phyloP scores from a whole-genome alignment of 768 basidiomycete genomes.

The Lactifluus subvellereus region DNA sequence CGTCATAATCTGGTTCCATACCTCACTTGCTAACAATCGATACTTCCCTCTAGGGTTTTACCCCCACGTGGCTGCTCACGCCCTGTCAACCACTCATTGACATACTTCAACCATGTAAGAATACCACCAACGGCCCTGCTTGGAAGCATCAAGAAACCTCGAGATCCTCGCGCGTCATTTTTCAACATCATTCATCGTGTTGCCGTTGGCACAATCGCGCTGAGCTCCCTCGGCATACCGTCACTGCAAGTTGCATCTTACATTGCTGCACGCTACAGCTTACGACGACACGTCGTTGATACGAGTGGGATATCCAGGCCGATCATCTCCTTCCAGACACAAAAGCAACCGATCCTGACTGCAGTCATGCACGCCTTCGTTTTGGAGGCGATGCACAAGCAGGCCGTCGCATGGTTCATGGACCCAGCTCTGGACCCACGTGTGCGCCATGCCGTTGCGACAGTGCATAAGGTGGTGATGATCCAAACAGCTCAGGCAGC shows the following conservation, averaged over 20 bases:
- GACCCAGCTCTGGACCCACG: conserved; percentile 39
- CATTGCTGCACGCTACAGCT: conserved; percentile 53
- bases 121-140: conserved; percentile 30
- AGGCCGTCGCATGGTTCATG: conserved; percentile 35
- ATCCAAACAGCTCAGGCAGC: conserved; percentile 30
- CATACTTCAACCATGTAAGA: conserved; percentile 30
- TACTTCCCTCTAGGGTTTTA: conserved; percentile 4
- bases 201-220: conserved; percentile 26
- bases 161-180: conserved; percentile 20
- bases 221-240: conserved; percentile 33
- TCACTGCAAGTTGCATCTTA: conserved; percentile 49
- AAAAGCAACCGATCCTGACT: conserved; percentile 54
- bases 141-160: conserved; percentile 19
- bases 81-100: conserved; percentile 34
- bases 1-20: neutral
- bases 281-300: conserved; percentile 46
- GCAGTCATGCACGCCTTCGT: conserved; percentile 49
- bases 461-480: conserved; percentile 50
- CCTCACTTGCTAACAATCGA: neutral
- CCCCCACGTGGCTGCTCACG: conserved; percentile 25
- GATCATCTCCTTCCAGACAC: conserved; percentile 59
- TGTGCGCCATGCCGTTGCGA: conserved; percentile 50
- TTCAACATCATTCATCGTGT: conserved; percentile 26
- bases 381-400: conserved; percentile 40
- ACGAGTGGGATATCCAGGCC: conserved; percentile 39